These are phyloP conservation scores for Phialocephala subalpina DNA, from an alignment of 2,329 filamentous ascomycete genomes.

Conservation along the genomic window DNA sequence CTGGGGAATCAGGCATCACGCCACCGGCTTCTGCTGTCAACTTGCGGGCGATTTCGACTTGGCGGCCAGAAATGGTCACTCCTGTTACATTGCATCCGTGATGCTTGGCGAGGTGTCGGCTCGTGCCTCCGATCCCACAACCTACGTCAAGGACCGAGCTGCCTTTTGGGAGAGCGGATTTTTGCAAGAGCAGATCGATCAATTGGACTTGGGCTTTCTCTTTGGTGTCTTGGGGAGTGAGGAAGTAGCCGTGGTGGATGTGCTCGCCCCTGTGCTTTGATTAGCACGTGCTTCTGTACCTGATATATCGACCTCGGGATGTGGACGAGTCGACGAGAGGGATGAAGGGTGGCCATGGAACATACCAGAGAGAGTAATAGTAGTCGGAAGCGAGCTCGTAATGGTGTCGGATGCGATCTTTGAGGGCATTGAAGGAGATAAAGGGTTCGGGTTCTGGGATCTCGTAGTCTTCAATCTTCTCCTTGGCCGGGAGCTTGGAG, in stretches of 20 bases:
- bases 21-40: slow-evolving; percentile 50
- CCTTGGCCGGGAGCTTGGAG: neutral
- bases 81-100: slow-evolving; percentile 63
- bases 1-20: slow-evolving; percentile 17
- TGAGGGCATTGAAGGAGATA: slow-evolving; percentile 38
- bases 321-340: no score
- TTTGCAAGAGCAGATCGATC: slow-evolving; percentile 61
- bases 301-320: neutral
- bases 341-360: slow-evolving; percentile 10
- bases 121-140: slow-evolving; percentile 67
- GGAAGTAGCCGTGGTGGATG: slow-evolving; percentile 70
- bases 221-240: slow-evolving; percentile 59
- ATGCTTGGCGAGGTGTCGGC: slow-evolving; percentile 60
- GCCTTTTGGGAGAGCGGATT: slow-evolving; percentile 49
- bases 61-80: slow-evolving; percentile 65
- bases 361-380: slow-evolving; percentile 66
- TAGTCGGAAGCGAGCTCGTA: slow-evolving; percentile 69
- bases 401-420: slow-evolving; percentile 56
- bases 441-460: slow-evolving; percentile 39
- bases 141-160: slow-evolving; percentile 64
- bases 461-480: neutral
- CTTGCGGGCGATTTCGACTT: slow-evolving; percentile 65
- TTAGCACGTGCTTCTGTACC: slow-evolving; percentile 7
- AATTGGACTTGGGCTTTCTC: slow-evolving; percentile 65
- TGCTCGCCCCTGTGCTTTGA: slow-evolving; percentile 61